A percentile compares a stretch with the other conserved stretches of the same genome.
phyloP scores from a whole-genome alignment of 1,139 yeast genomes.

The Sugiyamaella neomexicana region DNA sequence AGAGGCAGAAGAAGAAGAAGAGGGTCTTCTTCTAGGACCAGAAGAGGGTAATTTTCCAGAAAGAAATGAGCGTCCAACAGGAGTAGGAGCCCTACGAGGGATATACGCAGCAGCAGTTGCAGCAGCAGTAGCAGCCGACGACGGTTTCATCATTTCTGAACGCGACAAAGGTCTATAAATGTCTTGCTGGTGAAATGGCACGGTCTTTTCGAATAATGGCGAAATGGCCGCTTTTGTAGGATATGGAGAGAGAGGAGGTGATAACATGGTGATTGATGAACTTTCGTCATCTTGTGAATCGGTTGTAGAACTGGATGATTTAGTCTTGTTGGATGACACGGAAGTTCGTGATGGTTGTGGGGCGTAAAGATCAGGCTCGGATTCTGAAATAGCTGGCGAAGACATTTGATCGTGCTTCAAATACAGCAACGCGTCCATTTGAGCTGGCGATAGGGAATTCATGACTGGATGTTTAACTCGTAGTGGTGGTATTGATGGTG shows the following conservation, averaged over 20 bases:
- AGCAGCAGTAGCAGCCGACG: no score
- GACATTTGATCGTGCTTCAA: constrained; percentile 13
- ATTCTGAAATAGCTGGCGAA: constrained; percentile 18
- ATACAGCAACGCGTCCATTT: constrained; percentile 17
- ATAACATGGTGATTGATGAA: constrained; percentile 27
- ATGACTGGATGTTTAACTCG: neutral
- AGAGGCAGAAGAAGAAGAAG: neutral
- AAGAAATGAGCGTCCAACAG: constrained; percentile 13
- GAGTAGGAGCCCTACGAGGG: constrained; percentile 3
- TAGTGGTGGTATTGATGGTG: neutral
- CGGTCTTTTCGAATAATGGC: constrained; percentile 14
- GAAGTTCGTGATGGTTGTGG: neutral
- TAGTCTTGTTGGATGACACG: neutral
- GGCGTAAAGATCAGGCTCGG: constrained; percentile 8
- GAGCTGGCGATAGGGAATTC: constrained; percentile 19
- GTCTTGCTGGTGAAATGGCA: neutral
- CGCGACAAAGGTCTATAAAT: constrained; percentile 15
- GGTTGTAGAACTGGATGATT: neutral
- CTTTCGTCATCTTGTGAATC: constrained; percentile 9
- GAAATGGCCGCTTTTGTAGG: constrained; percentile 26
- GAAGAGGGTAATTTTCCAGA: constrained; percentile 1
- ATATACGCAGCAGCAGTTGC: neutral
- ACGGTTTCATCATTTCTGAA: constrained; percentile 14
- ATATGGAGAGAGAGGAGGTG: constrained; percentile 36
- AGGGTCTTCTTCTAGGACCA: neutral